These are phyloP conservation scores for Blastomyces silverae DNA, from an alignment of 2,329 filamentous ascomycete species.

Conservation along the genomic window DNA sequence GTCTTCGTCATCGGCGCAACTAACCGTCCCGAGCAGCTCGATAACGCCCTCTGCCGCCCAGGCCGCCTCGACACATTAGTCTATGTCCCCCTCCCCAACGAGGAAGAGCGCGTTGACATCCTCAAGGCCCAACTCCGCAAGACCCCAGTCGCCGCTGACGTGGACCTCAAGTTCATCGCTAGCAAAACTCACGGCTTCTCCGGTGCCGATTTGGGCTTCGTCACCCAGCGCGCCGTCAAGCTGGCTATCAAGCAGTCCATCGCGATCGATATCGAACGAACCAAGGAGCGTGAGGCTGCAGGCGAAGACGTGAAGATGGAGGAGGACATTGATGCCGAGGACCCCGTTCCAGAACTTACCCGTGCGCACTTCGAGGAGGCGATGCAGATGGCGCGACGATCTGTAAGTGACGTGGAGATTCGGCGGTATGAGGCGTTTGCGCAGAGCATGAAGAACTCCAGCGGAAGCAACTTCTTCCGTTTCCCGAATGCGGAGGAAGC, in stretches of 20 bases:
- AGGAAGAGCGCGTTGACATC: conserved; percentile 80
- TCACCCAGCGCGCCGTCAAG: conserved; percentile 98
- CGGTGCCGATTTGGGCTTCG: conserved; percentile 98
- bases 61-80: conserved; percentile 98
- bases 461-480: conserved; percentile 94
- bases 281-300: conserved; percentile 79
- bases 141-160: conserved; percentile 81
- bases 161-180: conserved; percentile 86
- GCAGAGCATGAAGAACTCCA: conserved; percentile 98
- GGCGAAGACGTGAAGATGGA: conserved; percentile 72
- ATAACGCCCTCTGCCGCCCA: conserved; percentile 94
- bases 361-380: conserved; percentile 98
- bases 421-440: conserved; percentile 97
- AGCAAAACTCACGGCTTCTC: conserved; percentile 98
- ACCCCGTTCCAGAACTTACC: conserved; percentile 92
- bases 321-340: conserved; percentile 64
- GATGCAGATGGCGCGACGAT: conserved; percentile 88
- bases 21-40: conserved; percentile 97
- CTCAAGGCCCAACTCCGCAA: conserved; percentile 96
- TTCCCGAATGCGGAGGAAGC: conserved; percentile 65
- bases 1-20: conserved; percentile 99
- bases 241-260: conserved; percentile 99
- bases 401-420: conserved; percentile 94
- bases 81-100: conserved; percentile 94
- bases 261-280: conserved; percentile 75